Percentiles rank a stretch among this genome's conserved stretches.
Evolutionary conservation across 352 stramenopile species (phyloP).

Genomic region (Aphanomyces cochlioides): DNA sequence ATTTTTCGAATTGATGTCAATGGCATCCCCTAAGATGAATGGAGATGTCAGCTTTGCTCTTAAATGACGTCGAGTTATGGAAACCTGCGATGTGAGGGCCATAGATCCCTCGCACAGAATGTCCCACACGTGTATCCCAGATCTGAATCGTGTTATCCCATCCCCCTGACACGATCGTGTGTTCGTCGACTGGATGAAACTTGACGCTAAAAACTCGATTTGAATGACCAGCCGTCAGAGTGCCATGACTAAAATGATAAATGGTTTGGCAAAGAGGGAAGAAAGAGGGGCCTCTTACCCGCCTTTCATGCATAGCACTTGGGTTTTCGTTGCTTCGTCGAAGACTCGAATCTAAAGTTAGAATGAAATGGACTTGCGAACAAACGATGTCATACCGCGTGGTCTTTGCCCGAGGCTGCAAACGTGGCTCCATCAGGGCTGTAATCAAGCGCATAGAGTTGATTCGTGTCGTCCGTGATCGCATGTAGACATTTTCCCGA

Average conservation of each 20-base stretch:
- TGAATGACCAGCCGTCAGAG: slow-evolving; percentile 78
- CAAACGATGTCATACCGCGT: slow-evolving; percentile 44
- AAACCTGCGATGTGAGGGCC: slow-evolving; percentile 76
- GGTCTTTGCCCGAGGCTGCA: slow-evolving; percentile 85
- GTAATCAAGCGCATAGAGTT: slow-evolving; percentile 89
- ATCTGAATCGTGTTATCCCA: slow-evolving; percentile 94
- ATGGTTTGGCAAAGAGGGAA: neutral
- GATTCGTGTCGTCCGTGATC: slow-evolving; percentile 85
- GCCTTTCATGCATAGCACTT: slow-evolving; percentile 65
- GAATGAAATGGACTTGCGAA: neutral
- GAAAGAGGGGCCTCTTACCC: slow-evolving; percentile 35
- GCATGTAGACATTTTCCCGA: slow-evolving; percentile 88
- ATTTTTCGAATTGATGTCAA: slow-evolving; percentile 66
- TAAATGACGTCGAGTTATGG: neutral
- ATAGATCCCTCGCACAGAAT: slow-evolving; percentile 87
- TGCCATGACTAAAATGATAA: slow-evolving; percentile 40
- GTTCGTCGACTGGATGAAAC: slow-evolving; percentile 76
- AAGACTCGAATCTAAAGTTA: slow-evolving; percentile 63
- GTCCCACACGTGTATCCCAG: slow-evolving; percentile 83
- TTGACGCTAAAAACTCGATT: slow-evolving; percentile 91
- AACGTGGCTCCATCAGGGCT: slow-evolving; percentile 80
- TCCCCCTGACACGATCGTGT: slow-evolving; percentile 79
- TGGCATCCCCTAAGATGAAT: slow-evolving; percentile 43
- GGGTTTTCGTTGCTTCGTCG: slow-evolving; percentile 84
- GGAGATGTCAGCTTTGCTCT: neutral